A percentile compares a stretch with the other conserved stretches of the same genome.
phyloP scores from a whole-genome alignment of 306 rosid species.

The Acmispon strigosus region DNA sequence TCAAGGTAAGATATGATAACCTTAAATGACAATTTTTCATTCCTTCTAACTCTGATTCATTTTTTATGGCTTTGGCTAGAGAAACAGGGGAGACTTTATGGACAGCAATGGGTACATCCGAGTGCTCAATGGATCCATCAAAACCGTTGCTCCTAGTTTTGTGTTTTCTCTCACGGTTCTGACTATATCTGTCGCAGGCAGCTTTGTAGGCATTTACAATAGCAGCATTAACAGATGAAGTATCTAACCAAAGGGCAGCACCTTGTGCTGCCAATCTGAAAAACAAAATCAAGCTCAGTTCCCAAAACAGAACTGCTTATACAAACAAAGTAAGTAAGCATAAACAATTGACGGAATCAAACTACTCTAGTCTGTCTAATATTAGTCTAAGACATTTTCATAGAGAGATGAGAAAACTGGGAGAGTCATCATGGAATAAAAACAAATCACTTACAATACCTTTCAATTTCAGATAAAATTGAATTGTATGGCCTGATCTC shows the following conservation, averaged over 20 bases:
- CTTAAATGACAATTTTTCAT: conserved; percentile 81
- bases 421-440: not conserved
- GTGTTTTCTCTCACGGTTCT: conserved; percentile 35
- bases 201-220: conserved; percentile 65
- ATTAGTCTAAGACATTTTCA: conserved; percentile 8
- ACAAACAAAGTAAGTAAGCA: not conserved
- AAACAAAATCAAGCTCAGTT: conserved; percentile 21
- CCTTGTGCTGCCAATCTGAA: conserved; percentile 74
- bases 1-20: conserved; percentile 30
- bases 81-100: conserved; percentile 62
- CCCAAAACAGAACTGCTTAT: not conserved
- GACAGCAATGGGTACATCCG: conserved; percentile 38
- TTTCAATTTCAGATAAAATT: conserved; percentile 70
- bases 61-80: conserved; percentile 80
- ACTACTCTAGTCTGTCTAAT: not conserved
- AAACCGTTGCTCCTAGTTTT: conserved; percentile 31
- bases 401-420: not conserved
- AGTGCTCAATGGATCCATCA: conserved; percentile 39
- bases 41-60: conserved; percentile 77
- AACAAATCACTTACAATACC: conserved; percentile 30
- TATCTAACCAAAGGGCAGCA: conserved; percentile 75
- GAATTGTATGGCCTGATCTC: conserved; percentile 77
- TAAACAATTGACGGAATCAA: not conserved
- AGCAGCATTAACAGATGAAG: conserved; percentile 84
- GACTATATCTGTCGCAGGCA: conserved; percentile 54